Conservation (phyloP, 805 yeast species). For the Teunomyces lycoperdinae region DNA sequence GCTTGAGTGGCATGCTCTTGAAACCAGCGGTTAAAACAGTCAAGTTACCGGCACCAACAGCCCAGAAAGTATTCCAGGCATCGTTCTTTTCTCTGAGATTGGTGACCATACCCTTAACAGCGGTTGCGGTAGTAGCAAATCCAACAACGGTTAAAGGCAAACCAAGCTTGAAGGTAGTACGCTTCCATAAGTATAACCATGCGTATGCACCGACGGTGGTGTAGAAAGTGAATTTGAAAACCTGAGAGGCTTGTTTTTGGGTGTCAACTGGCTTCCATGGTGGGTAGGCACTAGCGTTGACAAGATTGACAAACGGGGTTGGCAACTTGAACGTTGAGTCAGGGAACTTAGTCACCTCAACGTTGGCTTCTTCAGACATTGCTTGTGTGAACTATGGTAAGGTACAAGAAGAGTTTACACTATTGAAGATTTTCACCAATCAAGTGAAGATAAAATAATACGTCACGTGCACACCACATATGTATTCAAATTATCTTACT, state of each 20-base stretch:
- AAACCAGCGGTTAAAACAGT: conserved; percentile 44
- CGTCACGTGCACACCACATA: not conserved
- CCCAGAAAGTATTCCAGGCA: conserved; percentile 63
- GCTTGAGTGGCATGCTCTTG: conserved; percentile 40
- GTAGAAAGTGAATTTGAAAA: conserved; percentile 46
- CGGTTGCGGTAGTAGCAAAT: conserved; percentile 51
- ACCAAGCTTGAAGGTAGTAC: conserved; percentile 41
- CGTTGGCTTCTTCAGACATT: conserved; percentile 11
- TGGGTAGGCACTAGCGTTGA: conserved; percentile 41
- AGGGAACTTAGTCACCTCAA: conserved; percentile 18
- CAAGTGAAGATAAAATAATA: conserved; percentile 4
- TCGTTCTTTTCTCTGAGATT: conserved; percentile 64
- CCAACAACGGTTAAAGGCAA: conserved; percentile 39
- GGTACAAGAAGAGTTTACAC: not conserved
- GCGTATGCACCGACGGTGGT: conserved; percentile 50
- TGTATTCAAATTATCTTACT: not conserved
- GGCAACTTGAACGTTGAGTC: conserved; percentile 42
- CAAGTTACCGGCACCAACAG: conserved; percentile 51
- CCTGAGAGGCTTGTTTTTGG: conserved; percentile 44
- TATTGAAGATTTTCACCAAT: conserved; percentile 2
- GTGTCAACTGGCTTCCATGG: conserved; percentile 57
- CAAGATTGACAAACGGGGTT: conserved; percentile 38
- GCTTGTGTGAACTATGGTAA: conserved; percentile 3
- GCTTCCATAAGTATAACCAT: conserved; percentile 42
- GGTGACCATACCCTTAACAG: conserved; percentile 47